phyloP scores from a whole-genome alignment of 768 basidiomycete species.

The Suillus lakei region DNA sequence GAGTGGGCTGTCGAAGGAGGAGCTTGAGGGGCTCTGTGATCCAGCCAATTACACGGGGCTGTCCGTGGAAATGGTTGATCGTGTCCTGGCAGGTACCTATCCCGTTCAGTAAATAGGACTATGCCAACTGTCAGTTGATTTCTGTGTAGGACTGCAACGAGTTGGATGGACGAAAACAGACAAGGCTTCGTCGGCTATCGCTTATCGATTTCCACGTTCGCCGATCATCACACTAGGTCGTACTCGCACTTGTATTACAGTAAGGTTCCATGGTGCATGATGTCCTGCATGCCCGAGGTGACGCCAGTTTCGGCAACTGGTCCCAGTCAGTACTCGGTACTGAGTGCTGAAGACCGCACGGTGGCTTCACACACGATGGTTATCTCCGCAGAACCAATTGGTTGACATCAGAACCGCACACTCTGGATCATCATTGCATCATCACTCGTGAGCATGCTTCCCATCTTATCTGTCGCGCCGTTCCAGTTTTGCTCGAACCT shows the following conservation, averaged over 20 bases:
- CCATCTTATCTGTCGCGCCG: not conserved
- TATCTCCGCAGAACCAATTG: not conserved
- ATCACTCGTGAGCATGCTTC: not conserved
- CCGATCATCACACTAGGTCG: not conserved
- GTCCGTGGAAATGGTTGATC: constrained; percentile 35
- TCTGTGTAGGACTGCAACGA: not conserved
- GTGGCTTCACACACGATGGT: no score
- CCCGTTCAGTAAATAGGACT: not conserved
- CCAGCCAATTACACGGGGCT: constrained; percentile 44
- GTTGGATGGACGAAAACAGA: not conserved
- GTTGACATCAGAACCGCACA: not conserved
- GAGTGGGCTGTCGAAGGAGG: constrained; percentile 28
- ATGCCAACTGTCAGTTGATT: not conserved
- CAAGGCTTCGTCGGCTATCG: not conserved
- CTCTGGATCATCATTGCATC: not conserved
- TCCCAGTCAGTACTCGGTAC: no score
- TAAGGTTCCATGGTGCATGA: not conserved
- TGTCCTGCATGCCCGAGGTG: not conserved
- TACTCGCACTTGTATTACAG: not conserved
- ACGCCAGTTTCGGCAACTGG: not conserved
- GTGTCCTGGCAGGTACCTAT: constrained; percentile 11
- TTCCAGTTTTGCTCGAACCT: not conserved
- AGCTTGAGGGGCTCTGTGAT: constrained; percentile 40
- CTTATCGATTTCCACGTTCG: not conserved
- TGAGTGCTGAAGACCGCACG: no score